phyloP scores from a whole-genome alignment of 2,329 filamentous ascomycete genomes.

The Colletotrichum acutatum region DNA sequence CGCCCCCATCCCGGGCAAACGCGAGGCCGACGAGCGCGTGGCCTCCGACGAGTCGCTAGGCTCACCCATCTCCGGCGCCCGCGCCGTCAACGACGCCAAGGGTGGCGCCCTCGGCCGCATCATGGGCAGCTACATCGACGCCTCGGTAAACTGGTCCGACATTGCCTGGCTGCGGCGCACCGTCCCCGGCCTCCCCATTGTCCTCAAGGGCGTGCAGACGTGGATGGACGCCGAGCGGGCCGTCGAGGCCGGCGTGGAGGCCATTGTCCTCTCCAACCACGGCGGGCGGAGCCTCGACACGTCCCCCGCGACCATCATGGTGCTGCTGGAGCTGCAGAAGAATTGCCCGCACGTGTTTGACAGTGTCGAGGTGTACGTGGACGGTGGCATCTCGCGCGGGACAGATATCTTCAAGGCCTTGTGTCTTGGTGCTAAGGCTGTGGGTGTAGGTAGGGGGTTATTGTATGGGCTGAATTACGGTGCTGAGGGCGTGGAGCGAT shows the following conservation, averaged over 20 bases:
- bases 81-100: conserved; percentile 61
- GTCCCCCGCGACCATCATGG: conserved; percentile 65
- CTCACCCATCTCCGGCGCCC: conserved; percentile 61
- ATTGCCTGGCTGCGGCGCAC: conserved; percentile 71
- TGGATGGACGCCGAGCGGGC: conserved; percentile 71
- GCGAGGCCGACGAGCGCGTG: conserved; percentile 59
- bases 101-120: conserved; percentile 66
- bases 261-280: conserved; percentile 77
- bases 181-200: conserved; percentile 65
- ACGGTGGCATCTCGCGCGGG: conserved; percentile 73
- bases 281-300: conserved; percentile 69
- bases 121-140: conserved; percentile 68
- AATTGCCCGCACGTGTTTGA: conserved; percentile 70
- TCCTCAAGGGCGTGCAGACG: conserved; percentile 78
- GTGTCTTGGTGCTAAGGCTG: conserved; percentile 72
- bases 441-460: conserved; percentile 71
- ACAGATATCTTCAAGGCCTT: conserved; percentile 76
- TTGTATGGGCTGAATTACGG: conserved; percentile 72
- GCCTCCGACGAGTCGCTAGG: conserved; percentile 58
- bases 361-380: conserved; percentile 70
- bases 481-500: conserved; percentile 64
- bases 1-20: conserved; percentile 66
- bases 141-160: conserved; percentile 71
- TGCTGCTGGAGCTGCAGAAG: conserved; percentile 71
- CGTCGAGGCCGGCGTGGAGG: conserved; percentile 70